phyloP scores from a whole-genome alignment of 2,329 filamentous ascomycete genomes.

The Trichophyton verrucosum region DNA sequence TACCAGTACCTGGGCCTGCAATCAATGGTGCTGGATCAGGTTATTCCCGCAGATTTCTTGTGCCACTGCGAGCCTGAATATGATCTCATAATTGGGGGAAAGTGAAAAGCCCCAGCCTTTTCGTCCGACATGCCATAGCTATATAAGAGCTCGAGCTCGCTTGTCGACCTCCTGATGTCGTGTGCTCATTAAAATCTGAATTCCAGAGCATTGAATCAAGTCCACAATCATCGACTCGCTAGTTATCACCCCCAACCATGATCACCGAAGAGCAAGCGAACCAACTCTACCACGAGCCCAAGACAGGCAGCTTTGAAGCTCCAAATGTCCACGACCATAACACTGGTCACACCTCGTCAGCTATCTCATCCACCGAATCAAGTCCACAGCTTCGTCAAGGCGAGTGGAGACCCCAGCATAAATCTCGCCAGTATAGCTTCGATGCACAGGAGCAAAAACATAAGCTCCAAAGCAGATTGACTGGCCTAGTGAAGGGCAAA shows the following conservation, averaged over 20 bases:
- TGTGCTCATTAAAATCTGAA: background rate
- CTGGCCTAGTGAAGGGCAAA: slow-evolving; percentile 31
- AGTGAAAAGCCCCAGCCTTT: background rate
- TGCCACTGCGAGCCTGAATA: background rate
- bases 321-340: background rate
- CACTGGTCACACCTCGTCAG: background rate
- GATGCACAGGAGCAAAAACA: slow-evolving; percentile 46
- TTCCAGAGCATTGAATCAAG: background rate
- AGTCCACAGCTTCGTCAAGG: background rate
- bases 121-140: background rate
- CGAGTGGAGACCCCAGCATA: slow-evolving; percentile 21
- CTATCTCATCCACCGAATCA: background rate
- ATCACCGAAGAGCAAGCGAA: background rate
- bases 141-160: background rate
- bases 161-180: background rate
- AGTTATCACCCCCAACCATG: background rate
- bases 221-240: background rate
- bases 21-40: background rate
- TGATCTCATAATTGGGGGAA: background rate
- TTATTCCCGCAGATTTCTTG: background rate
- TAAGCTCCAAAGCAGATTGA: slow-evolving; percentile 34
- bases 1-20: background rate
- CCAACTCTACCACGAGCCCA: background rate
- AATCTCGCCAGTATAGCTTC: slow-evolving; percentile 24
- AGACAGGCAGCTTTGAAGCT: background rate